phyloP scores from a whole-genome alignment of 108 stramenopile genomes.

The Fistulifera solaris region DNA sequence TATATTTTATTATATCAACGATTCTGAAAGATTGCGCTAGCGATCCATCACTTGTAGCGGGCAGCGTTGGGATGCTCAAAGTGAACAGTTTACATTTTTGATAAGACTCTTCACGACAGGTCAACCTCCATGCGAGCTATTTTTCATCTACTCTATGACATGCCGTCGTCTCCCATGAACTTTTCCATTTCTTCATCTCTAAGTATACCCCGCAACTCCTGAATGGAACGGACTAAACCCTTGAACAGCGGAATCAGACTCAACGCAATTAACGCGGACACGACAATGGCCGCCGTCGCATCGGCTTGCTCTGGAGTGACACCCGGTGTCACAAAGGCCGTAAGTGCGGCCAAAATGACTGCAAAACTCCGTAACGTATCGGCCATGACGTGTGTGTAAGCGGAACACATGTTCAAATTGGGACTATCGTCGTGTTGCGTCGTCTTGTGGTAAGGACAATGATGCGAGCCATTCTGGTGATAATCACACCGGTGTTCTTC shows the following conservation, averaged over 20 bases:
- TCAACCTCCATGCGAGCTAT: too few relatives aligned
- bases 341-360: conserved; percentile 50
- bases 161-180: too few relatives aligned
- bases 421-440: conserved; percentile 6
- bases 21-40: not conserved
- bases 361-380: conserved; percentile 74
- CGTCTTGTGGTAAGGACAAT: conserved; percentile 1
- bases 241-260: conserved; percentile 47
- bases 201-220: conserved; percentile 26
- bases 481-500: not conserved
- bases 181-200: conserved; percentile 6
- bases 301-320: conserved; percentile 56
- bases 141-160: too few relatives aligned
- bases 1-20: not conserved
- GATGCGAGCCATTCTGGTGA: not conserved
- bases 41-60: not conserved
- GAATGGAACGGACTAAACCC: conserved; percentile 34
- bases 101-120: too few relatives aligned
- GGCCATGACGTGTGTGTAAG: conserved; percentile 78
- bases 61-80: too few relatives aligned
- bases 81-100: too few relatives aligned
- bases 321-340: conserved; percentile 31
- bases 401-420: conserved; percentile 79
- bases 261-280: conserved; percentile 53
- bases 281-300: conserved; percentile 62